phyloP scores from a whole-genome alignment of 73 alveolate species.

The Symbiodinium natans region DNA sequence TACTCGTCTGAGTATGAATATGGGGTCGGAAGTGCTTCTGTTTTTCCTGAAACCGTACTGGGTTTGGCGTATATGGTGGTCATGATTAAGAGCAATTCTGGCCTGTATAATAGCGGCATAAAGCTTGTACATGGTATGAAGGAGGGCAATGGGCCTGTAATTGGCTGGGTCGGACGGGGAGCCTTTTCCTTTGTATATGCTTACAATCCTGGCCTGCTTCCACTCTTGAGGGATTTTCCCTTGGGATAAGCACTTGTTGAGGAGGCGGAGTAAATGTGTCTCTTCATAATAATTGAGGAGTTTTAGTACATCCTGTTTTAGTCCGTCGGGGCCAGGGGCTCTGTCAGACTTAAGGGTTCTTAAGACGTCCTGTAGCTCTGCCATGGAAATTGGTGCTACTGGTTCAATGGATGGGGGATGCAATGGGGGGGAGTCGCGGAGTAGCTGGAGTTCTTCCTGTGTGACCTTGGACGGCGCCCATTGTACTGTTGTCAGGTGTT shows the following conservation, averaged over 20 bases:
- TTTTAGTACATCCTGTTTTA: not conserved
- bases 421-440: not conserved
- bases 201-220: not conserved
- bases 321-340: not conserved
- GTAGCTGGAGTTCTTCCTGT: not conserved
- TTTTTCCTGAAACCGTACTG: not conserved
- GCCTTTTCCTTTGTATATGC: not conserved
- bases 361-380: not conserved
- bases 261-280: not conserved
- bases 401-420: not conserved
- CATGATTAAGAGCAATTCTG: not conserved
- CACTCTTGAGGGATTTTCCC: not conserved
- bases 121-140: not conserved
- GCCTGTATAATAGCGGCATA: not conserved
- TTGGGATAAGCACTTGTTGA: not conserved
- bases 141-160: constrained; percentile 15
- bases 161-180: not conserved
- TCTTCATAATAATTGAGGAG: not conserved
- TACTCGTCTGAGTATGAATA: not conserved
- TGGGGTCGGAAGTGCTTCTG: not conserved
- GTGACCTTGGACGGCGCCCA: not conserved
- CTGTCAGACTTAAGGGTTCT: no score
- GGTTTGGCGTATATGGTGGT: not conserved
- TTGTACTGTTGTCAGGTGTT: not conserved
- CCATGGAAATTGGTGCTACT: not conserved